phyloP scores from a whole-genome alignment of 1,284 basidiomycete genomes.

The Boletellus deceptivus region DNA sequence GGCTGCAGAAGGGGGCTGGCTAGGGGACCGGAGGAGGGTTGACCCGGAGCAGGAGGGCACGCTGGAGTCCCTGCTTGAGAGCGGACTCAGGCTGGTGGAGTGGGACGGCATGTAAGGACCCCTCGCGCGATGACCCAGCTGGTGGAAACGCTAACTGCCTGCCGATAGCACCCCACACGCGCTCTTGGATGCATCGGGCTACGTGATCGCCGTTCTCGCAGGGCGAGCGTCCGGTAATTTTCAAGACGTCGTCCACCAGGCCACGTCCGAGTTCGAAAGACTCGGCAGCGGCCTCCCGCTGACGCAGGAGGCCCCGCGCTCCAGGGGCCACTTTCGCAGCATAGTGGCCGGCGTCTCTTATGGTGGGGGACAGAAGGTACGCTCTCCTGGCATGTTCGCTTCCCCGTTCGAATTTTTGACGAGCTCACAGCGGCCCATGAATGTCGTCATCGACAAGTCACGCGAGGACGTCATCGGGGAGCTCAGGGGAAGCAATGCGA shows the following conservation, averaged over 20 bases:
- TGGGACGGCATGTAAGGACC: slow-evolving; percentile 4
- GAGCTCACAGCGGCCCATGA: neutral
- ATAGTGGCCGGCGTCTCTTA: slow-evolving; percentile 6
- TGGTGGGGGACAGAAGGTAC: neutral
- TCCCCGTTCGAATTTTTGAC: no score
- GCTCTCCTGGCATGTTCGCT: neutral
- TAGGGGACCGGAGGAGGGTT: neutral
- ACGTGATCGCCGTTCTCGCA: neutral
- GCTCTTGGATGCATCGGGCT: neutral
- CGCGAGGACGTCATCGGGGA: rapidly evolving
- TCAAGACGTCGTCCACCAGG: neutral
- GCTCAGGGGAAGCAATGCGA: neutral
- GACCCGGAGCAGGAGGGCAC: neutral
- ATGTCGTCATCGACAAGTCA: neutral
- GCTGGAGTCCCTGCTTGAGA: neutral
- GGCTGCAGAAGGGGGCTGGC: neutral
- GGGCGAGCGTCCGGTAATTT: neutral
- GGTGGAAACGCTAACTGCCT: neutral
- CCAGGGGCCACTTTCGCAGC: slow-evolving; percentile 1
- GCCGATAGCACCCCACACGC: neutral
- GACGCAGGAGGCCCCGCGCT: neutral
- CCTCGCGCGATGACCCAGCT: no score
- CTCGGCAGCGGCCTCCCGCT: no score
- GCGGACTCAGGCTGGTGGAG: neutral
- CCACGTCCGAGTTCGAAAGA: neutral